A percentile compares a stretch with the other conserved stretches of the same genome.
These are phyloP conservation scores for Amaranthus tricolor DNA, from an alignment of 179 eudicot species.

Conservation along the genomic window DNA sequence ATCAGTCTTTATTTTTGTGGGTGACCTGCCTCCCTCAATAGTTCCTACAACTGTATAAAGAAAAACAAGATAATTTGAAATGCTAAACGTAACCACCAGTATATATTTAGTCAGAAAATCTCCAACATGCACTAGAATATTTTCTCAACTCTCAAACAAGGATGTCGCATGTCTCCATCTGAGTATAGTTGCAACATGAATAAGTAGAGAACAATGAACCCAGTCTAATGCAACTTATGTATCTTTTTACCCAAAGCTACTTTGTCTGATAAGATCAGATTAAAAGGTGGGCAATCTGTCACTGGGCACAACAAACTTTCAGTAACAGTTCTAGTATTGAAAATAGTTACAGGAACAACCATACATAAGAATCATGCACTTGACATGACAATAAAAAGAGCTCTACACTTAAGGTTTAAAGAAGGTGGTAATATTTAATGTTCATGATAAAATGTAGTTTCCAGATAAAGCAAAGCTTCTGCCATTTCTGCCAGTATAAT, in stretches of 20 bases:
- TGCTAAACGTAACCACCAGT: not conserved
- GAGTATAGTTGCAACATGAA: not conserved
- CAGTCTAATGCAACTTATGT: not conserved
- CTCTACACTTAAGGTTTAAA: not conserved
- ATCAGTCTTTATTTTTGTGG: slow-evolving; percentile 96
- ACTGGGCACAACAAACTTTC: too few species aligned
- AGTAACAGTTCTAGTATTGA: not conserved
- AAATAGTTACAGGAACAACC: not conserved
- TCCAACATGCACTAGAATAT: not conserved
- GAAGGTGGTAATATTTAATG: not conserved
- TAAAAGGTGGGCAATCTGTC: not conserved
- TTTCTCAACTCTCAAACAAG: not conserved
- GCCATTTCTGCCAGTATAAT: not conserved
- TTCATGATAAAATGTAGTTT: not conserved
- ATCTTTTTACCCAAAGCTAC: not conserved
- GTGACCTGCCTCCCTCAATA: slow-evolving; percentile 94
- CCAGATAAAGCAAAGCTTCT: not conserved
- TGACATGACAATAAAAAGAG: not conserved
- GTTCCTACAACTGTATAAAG: slow-evolving; percentile 87
- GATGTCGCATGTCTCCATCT: not conserved
- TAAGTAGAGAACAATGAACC: not conserved
- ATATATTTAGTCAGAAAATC: not conserved
- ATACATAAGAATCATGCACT: not conserved
- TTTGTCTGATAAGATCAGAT: not conserved
- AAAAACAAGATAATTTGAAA: not conserved